A percentile compares a stretch with the other conserved stretches of the same genome.
phyloP scores from a whole-genome alignment of 2,329 filamentous ascomycete species.

The Cordyceps pruinosa region DNA sequence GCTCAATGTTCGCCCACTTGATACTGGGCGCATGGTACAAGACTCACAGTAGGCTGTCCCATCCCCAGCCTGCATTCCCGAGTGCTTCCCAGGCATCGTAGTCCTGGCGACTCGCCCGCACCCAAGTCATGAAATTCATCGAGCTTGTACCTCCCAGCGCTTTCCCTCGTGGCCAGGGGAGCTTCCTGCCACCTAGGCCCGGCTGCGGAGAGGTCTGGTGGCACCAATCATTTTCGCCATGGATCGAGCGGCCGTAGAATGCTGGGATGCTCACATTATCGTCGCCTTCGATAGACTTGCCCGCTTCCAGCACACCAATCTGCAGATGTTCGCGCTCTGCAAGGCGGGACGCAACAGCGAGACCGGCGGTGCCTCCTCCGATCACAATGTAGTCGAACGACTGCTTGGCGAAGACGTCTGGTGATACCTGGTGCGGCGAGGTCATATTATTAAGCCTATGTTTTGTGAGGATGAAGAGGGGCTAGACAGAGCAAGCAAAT shows the following conservation, averaged over 20 bases:
- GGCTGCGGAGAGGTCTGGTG: constrained; percentile 33
- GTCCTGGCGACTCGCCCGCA: constrained; percentile 38
- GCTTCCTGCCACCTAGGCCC: constrained; percentile 30
- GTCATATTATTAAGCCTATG: neutral
- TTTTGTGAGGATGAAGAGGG: too few relatives aligned
- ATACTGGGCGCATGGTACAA: neutral
- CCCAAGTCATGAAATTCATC: constrained; percentile 53
- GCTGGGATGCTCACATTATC: constrained; percentile 32
- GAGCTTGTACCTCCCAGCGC: constrained; percentile 57
- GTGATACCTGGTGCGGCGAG: neutral
- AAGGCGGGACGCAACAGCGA: constrained; percentile 43
- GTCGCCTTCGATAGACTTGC: constrained; percentile 21
- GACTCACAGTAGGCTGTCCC: constrained; percentile 34
- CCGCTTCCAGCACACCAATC: constrained; percentile 28
- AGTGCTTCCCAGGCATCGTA: constrained; percentile 51
- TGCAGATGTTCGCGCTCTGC: constrained; percentile 28
- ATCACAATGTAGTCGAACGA: constrained; percentile 36
- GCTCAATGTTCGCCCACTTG: neutral
- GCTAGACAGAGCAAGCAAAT: too few relatives aligned
- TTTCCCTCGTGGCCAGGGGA: constrained; percentile 37
- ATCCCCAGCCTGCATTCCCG: constrained; percentile 54
- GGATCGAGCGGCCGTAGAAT: constrained; percentile 29
- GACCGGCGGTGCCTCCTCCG: constrained; percentile 48
- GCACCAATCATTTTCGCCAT: constrained; percentile 34
- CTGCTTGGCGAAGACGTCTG: constrained; percentile 17